Evolutionary conservation across 345 rosid species (phyloP).

Genomic region (Gossypium australe): DNA sequence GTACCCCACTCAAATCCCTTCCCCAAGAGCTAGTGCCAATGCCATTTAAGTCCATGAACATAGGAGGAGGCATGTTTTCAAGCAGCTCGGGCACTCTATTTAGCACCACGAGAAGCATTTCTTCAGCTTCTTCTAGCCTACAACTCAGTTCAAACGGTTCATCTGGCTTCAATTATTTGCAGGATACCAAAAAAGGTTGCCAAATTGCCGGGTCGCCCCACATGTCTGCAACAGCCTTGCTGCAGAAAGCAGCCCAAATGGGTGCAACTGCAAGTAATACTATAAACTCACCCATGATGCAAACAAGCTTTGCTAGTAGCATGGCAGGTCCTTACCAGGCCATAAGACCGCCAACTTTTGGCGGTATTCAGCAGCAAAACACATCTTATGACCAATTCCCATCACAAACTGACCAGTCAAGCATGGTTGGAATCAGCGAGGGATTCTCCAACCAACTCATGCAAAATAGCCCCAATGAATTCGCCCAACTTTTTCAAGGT

Average conservation of each 20-base stretch:
- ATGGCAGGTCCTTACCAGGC: constrained; percentile 45
- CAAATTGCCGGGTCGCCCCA: constrained; percentile 34
- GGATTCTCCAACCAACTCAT: constrained; percentile 22
- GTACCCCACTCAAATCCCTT: constrained; percentile 39
- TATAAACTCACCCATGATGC: constrained; percentile 66
- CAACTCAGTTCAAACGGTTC: constrained; percentile 52
- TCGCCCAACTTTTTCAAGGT: constrained; percentile 31
- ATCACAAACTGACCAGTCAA: constrained; percentile 26
- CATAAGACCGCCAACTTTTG: constrained; percentile 23
- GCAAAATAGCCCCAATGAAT: constrained; percentile 29
- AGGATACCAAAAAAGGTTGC: constrained; percentile 35
- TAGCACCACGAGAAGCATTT: constrained; percentile 34
- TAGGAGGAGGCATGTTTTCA: constrained; percentile 51
- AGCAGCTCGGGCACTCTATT: constrained; percentile 44
- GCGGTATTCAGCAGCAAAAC: constrained; percentile 24
- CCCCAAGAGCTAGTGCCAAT: constrained; percentile 45
- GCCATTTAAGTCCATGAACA: constrained; percentile 51
- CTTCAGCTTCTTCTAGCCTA: constrained; percentile 43
- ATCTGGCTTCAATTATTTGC: constrained; percentile 40
- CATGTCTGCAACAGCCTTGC: constrained; percentile 67
- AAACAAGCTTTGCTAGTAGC: constrained; percentile 44
- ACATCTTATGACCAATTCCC: constrained; percentile 28
- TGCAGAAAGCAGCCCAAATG: constrained; percentile 71
- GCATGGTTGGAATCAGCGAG: constrained; percentile 26
- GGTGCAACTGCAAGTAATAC: constrained; percentile 61